Evolutionary conservation across 768 basidiomycete species (phyloP), one percentile per base, ranked within the genome.

Genomic region (Phlebiopsis flavidoalba): DNA sequence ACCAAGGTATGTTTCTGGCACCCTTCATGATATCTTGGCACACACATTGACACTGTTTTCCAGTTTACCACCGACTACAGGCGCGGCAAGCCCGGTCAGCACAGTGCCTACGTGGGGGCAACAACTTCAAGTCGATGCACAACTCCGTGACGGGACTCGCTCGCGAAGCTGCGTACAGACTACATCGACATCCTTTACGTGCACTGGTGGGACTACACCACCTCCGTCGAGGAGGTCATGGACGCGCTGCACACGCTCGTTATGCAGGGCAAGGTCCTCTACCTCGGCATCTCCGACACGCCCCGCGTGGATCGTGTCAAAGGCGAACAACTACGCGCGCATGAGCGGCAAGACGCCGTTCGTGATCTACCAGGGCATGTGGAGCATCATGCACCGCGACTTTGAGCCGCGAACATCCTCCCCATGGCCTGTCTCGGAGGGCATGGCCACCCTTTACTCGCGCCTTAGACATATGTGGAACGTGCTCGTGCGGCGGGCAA

Each of bases 171-270:
- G 31, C 71, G 81, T 46, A 85, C 83, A 0, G 73, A 77, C 21
- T 87, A 80, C 65, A 76, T 84, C 64, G 83, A 84, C 63, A 76
- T 84, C 53, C 66, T 83, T 33, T 83, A 84, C 59, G 64, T 83
- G 11, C 83, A 83, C 62, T 80, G 71, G 69, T 80, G 81, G 82
- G 83, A 84, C 65, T 83, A 73, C 63, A 68, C 74, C 3, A 81
- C 81, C 15, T 72, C 72, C 21, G 73, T 85, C 57, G 78, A 80
- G 64, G 83, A 86, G 67, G 68, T 84, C 47, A 82, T 85, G 81
- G 72, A 76, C 46, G 65, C 71, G 4, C 70, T 85, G 6, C 79
- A 85, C 61, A 70, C 72, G 15, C 74, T 85, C 26, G 78, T 85
- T 31, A 66, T 65, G 17, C 68, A 73, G 46, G 78, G 82, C 33